Evolutionary conservation across 1,139 yeast species (phyloP).

Genomic region (Ogataea hybrid): DNA sequence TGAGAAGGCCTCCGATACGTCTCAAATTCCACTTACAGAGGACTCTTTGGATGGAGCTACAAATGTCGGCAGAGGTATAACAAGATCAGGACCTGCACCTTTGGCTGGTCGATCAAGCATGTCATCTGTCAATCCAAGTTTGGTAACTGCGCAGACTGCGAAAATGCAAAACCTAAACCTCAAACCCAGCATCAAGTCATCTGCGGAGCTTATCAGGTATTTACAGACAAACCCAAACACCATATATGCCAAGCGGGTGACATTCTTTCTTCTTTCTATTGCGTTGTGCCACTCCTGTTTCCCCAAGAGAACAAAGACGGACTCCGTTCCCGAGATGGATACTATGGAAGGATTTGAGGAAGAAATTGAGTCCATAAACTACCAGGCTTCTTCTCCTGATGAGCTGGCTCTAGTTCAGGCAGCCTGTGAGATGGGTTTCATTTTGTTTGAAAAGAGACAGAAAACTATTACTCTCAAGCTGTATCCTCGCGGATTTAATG

Average conservation of each 20-base stretch:
- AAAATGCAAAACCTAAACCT: conserved; percentile 20
- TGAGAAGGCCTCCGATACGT: conserved; percentile 28
- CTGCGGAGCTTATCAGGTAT: conserved; percentile 63
- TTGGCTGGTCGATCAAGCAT: conserved; percentile 53
- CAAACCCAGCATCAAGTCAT: conserved; percentile 37
- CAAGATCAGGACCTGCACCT: conserved; percentile 30
- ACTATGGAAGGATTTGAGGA: conserved; percentile 41
- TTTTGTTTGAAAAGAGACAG: conserved; percentile 67
- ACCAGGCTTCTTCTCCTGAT: conserved; percentile 95
- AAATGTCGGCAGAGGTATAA: conserved; percentile 17
- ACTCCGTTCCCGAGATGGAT: conserved; percentile 19
- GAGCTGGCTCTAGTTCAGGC: conserved; percentile 92
- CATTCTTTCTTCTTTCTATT: conserved; percentile 73
- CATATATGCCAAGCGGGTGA: conserved; percentile 67
- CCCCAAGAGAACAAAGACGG: conserved; percentile 48
- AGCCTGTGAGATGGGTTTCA: conserved; percentile 90
- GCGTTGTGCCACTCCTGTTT: conserved; percentile 90
- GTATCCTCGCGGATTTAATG: conserved; percentile 78
- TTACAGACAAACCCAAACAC: conserved; percentile 72
- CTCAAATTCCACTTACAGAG: conserved; percentile 3
- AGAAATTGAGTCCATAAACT: conserved; percentile 55
- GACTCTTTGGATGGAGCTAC: not conserved
- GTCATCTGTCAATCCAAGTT: conserved; percentile 35
- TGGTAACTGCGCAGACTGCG: conserved; percentile 32
- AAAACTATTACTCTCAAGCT: conserved; percentile 63